These are phyloP conservation scores for Silene coronaria DNA, from an alignment of 179 eudicot genomes.

Conservation along the genomic window DNA sequence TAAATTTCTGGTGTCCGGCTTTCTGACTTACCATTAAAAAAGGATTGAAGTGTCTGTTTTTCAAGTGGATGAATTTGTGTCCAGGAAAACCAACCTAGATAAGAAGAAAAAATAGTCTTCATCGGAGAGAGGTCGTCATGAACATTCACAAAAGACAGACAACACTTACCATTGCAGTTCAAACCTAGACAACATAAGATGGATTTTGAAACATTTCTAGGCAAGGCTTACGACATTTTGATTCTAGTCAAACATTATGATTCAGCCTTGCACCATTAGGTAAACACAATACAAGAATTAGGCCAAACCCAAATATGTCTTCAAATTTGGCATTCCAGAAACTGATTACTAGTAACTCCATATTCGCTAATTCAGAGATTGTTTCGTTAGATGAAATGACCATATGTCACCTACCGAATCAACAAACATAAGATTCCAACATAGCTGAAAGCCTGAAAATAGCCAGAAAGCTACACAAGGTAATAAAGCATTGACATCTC, in stretches of 20 bases:
- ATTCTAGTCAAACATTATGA: not conserved
- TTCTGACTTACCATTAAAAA: constrained; percentile 75
- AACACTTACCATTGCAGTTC: not conserved
- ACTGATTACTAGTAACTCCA: not conserved
- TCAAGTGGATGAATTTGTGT: constrained; percentile 68
- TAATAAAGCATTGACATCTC: not conserved
- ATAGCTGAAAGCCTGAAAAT: not conserved
- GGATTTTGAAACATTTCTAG: not conserved
- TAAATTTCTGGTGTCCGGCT: constrained; percentile 64
- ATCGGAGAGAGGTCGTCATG: not conserved
- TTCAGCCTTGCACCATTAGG: not conserved
- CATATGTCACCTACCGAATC: not conserved
- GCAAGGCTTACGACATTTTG: not conserved
- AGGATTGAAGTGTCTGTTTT: constrained; percentile 61
- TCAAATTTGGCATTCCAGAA: not conserved
- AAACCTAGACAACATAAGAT: not conserved
- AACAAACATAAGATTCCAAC: not conserved
- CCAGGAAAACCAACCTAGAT: constrained; percentile 97
- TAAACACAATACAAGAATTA: not conserved
- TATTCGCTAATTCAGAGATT: not conserved
- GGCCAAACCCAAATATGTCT: not conserved
- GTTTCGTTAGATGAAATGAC: not conserved
- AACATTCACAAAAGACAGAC: not conserved
- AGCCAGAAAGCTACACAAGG: not conserved
- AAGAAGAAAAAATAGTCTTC: not conserved